phyloP scores from a whole-genome alignment of 306 rosid genomes.

The Pachyrhizus erosus region DNA sequence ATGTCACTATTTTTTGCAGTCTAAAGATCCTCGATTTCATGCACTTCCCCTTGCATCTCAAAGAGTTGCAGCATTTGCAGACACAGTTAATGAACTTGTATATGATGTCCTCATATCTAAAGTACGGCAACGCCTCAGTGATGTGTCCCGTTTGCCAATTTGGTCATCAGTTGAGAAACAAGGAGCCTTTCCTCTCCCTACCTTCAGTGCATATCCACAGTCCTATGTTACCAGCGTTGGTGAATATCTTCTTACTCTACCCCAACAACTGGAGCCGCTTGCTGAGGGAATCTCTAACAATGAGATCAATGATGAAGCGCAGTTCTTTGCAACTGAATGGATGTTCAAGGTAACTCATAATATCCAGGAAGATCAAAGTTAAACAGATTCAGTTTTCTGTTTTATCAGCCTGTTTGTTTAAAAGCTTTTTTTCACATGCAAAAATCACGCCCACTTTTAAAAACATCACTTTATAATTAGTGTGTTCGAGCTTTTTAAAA shows the following conservation, averaged over 20 bases:
- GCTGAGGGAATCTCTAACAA: slow-evolving; percentile 91
- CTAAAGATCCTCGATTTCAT: slow-evolving; percentile 98
- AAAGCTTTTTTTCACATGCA: neutral
- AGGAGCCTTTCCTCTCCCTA: slow-evolving; percentile 82
- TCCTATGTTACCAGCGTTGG: slow-evolving; percentile 87
- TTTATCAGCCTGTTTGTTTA: neutral
- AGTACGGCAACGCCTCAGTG: slow-evolving; percentile 94
- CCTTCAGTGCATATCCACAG: slow-evolving; percentile 96
- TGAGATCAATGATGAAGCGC: slow-evolving; percentile 89
- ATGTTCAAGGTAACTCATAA: slow-evolving; percentile 85
- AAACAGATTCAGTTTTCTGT: neutral
- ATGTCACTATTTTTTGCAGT: slow-evolving; percentile 62
- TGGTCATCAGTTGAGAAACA: slow-evolving; percentile 95
- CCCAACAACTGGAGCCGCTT: slow-evolving; percentile 98
- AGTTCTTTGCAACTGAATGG: slow-evolving; percentile 99
- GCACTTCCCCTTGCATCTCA: slow-evolving; percentile 95
- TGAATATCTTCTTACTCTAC: slow-evolving; percentile 95
- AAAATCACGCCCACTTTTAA: neutral
- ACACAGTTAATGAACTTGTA: slow-evolving; percentile 93
- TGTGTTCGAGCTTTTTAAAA: neutral
- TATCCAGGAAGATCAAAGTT: slow-evolving; percentile 2
- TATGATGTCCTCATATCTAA: slow-evolving; percentile 98
- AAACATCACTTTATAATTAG: neutral
- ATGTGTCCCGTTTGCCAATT: slow-evolving; percentile 81
- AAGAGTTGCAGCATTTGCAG: slow-evolving; percentile 93